Evolutionary conservation across 805 yeast genomes (phyloP), one percentile per base, ranked within the genome.

Genomic region (Starmerella khaoyaiensis): DNA sequence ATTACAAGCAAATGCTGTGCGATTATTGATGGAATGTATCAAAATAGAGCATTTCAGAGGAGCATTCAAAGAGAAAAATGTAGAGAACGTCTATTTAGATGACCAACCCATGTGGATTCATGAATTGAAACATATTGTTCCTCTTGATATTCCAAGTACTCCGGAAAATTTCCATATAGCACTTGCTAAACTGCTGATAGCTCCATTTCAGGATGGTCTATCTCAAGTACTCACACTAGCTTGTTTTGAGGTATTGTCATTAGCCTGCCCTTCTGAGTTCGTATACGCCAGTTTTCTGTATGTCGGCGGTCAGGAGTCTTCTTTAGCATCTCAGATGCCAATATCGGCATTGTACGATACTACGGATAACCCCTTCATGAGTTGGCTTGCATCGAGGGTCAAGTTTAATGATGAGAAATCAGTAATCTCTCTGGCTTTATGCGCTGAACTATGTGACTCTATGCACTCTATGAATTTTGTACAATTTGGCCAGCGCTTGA

Each of bases 21-120:
- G 33, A 15, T 25, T 41, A 7, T 12, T 39, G 12, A 10, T 23
- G 10, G 36, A 41, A 15, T 11, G 21, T 11, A 19, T 41, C 3
- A 41, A 39, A 26, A 27, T 41, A 12, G 45, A 18, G 11, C 45
- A 41, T 15, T 39, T 35, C 24, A 24, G 45, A 3, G 45, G 45
- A 14, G 21, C 45, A 16, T 39, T 39, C 31, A n/a, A 20, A 4
- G 27, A 17, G 4, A 5, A 21, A 14, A 5, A 16, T 5, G 9
- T 36, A n/a, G 16, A 33, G 3, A 20, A 29, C n/a, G 21, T 39
- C 16, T 41, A 25, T 25, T 15, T 41, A 14, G 16, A 16, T 11
- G 43, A 27, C 22, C 16, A 9, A 5, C 43, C 45, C 3, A 7
- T 12, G 4, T 39, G 33, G 32, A 12, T 33, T 6, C 5, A 16